Evolutionary conservation across 148 eudicot species (phyloP), one percentile per base, ranked within the genome.

Genomic region (Chenopodium album): DNA sequence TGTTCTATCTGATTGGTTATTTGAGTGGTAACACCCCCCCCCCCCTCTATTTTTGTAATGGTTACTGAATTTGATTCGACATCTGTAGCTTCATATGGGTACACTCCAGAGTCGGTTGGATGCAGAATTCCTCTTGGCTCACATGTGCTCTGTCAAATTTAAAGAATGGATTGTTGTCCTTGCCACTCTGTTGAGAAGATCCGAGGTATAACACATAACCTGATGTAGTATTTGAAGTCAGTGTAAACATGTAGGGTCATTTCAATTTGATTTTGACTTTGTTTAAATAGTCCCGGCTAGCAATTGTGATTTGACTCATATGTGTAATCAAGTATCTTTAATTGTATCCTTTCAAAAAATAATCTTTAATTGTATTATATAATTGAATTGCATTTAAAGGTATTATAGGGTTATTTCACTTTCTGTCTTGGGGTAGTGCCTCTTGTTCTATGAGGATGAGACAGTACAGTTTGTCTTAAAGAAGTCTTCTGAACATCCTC

Each of bases 111-210:
- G 94, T 87, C 92, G 99, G 31, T 87, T 96, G 89, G 99, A 96
- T 86, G 99, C 99, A 72, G 99, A 96, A 82, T 96, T 96, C 82
- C 95, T 96, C 59, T 88, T 96, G 89, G 91, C 99, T 77, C 97
- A 96, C 68, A 96, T 96, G 99, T 96, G 99, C 84, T 92, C 99
- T 77, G 98, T 96, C 86, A 96, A 96, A 87, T 96, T 96, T 84
- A 94, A 96, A 83, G 99, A 96, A 84, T 96, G 99, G 99, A 92
- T 96, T 50, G 98, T 96, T 76, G 95, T 96, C 60, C 91, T 96
- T 83, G 99, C 99, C 71, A 96, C 99, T 80, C 92, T 96, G 62
- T 83, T 96, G 82, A 89, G 99, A 84, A 91, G 99, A 86, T 91
- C 97, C 60, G 99, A 96, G 98, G 99, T 95, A 86, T 83, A 22